Evolutionary conservation across 352 stramenopile genomes (phyloP), one percentile per base, ranked within the genome.

Genomic region (Globisporangium spinosum): DNA sequence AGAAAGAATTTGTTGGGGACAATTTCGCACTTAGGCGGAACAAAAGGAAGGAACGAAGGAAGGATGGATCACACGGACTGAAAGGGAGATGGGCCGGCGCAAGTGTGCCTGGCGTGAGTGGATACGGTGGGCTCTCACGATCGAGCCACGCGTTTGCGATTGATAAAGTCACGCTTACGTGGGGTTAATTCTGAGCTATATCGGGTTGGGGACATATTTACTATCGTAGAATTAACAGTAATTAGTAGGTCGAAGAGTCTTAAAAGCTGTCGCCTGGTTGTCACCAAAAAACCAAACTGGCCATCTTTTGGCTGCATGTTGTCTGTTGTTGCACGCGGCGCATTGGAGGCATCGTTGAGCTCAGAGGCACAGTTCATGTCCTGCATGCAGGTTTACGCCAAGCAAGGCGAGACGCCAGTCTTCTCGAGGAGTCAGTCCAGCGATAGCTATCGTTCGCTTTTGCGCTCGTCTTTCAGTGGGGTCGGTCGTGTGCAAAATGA

Each of bases 11-110:
- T 32, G 51, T 12, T 34, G 58, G n/a, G 27, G 20, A 32, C 70
- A 58, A 65, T 40, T 85, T 86, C 82, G 82, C 58, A 89, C 82
- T 82, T 90, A 78, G 70, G 2, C 64, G 75, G 58, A 70, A 10
- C 43, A 22, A 51, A 61, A 35, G 61, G 67, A 74, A 72, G 64
- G 70, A 77, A 63, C 6, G 54, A 58, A 58, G 53, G 25, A 59
- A 38, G 43, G 70, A 75, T 72, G 68, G 70, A 77, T 79, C 65
- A 72, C 72, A 49, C 61, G 51, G 17, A 56, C 25, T n/a, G 17
- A 20, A n/a, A 6, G 56, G 47, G 62, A 64, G 67, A 62, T 68
- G 58, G 56, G 56, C 13, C 3, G 3, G 38, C 20, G 38, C 2
- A 15, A 54, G 29, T 49, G 17, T 32, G 45, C 25, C 40, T 51